Evolutionary conservation across 768 basidiomycete species (phyloP).

Genomic region (Roridomyces roridus): DNA sequence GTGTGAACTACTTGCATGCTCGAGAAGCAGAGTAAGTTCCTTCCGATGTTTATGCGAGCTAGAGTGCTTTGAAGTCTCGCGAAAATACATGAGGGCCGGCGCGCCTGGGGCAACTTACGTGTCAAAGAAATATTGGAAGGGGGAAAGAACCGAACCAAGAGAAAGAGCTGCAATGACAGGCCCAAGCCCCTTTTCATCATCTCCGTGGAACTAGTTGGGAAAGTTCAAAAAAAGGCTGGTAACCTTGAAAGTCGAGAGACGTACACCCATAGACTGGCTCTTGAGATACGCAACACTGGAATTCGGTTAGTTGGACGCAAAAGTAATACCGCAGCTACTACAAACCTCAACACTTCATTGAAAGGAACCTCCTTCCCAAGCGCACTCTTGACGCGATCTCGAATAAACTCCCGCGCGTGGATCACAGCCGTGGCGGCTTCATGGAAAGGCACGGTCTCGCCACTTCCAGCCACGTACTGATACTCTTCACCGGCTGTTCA

Average conservation of each 20-base stretch:
- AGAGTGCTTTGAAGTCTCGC: too few relatives aligned
- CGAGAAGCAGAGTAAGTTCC: too few relatives aligned
- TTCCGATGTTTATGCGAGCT: too few relatives aligned
- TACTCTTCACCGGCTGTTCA: conserved; percentile 3
- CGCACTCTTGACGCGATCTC: neutral
- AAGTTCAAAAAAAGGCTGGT: too few relatives aligned
- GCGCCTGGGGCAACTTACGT: too few relatives aligned
- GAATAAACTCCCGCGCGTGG: neutral
- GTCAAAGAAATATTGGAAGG: too few relatives aligned
- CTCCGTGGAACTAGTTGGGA: conserved; percentile 3
- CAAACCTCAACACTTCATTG: conserved; percentile 11
- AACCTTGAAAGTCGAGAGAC: neutral
- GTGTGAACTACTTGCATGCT: too few relatives aligned
- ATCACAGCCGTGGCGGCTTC: neutral
- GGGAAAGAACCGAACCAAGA: neutral
- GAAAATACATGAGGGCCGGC: too few relatives aligned
- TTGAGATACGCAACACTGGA: conserved; percentile 11
- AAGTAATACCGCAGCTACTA: neutral
- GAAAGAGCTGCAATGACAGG: conserved; percentile 8
- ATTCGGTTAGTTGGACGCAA: neutral
- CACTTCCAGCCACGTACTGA: conserved; percentile 8
- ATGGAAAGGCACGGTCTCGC: conserved; percentile 2
- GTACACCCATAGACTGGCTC: conserved; percentile 3
- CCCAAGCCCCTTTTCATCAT: conserved; percentile 3
- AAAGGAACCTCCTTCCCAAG: neutral